These are phyloP conservation scores for Cladophialophora yegresii DNA, from an alignment of 2,329 filamentous ascomycete species.

Conservation along the genomic window DNA sequence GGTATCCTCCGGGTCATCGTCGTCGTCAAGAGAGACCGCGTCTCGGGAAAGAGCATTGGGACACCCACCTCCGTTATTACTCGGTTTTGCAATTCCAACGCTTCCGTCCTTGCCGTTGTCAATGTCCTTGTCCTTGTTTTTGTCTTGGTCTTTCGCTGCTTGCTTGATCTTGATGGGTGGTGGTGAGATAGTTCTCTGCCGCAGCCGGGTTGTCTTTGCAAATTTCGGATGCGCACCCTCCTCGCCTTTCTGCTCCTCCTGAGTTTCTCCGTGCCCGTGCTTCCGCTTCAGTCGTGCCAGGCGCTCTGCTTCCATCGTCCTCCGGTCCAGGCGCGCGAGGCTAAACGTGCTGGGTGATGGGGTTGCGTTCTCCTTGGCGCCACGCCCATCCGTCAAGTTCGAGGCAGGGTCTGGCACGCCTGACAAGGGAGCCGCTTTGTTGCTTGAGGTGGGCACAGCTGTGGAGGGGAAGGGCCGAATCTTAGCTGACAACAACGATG, in stretches of 20 bases:
- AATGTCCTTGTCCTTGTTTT: not conserved
- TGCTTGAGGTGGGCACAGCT: not conserved
- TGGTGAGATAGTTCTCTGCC: not conserved
- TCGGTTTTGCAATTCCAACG: not conserved
- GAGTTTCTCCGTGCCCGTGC: constrained; percentile 58
- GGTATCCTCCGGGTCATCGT: not conserved
- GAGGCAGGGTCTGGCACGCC: not conserved
- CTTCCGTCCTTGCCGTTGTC: not conserved
- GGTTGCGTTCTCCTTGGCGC: not conserved
- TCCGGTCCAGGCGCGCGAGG: constrained; percentile 65
- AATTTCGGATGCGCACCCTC: not conserved
- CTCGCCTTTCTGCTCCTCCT: constrained; percentile 6
- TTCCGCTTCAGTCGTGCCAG: constrained; percentile 68
- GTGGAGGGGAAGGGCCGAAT: not conserved
- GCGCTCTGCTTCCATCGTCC: constrained; percentile 82
- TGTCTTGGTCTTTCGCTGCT: no score
- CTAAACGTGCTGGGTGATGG: constrained; percentile 4
- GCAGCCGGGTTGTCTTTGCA: not conserved
- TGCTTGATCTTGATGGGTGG: not conserved
- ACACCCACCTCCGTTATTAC: not conserved
- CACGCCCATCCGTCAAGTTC: not conserved
- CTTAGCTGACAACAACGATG: not conserved
- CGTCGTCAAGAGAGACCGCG: not conserved
- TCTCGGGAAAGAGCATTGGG: not conserved
- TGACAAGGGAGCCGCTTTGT: not conserved